Conservation (phyloP, 805 yeast genomes). For the Lipomyces japonicus region DNA sequence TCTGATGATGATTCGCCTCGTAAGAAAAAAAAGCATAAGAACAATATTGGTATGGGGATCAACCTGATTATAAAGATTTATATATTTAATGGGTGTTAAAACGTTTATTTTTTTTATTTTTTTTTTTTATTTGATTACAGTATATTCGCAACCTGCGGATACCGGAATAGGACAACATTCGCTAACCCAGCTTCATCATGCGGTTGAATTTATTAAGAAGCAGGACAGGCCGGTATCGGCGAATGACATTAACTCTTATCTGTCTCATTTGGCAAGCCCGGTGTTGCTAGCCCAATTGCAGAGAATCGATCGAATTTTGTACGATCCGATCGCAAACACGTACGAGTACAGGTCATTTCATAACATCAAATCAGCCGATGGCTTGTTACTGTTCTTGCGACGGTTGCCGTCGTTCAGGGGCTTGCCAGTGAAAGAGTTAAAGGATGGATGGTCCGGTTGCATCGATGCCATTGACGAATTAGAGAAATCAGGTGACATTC, state of each 20-base stretch:
- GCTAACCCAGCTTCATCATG: constrained; percentile 82
- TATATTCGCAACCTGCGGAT: constrained; percentile 38
- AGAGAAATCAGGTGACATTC: constrained; percentile 58
- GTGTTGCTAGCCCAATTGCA: constrained; percentile 68
- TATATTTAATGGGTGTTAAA: not conserved
- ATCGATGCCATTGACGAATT: constrained; percentile 70
- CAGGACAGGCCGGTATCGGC: constrained; percentile 68
- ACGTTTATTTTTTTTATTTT: too few species aligned
- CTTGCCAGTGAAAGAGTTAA: constrained; percentile 68
- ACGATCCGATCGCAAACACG: constrained; percentile 57
- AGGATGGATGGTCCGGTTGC: constrained; percentile 95
- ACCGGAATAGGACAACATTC: constrained; percentile 53
- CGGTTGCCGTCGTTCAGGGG: constrained; percentile 87
- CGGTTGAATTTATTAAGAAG: constrained; percentile 80
- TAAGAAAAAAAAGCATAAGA: constrained; percentile 20
- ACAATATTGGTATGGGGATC: constrained; percentile 13
- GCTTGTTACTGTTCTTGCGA: constrained; percentile 66
- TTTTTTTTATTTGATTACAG: constrained; percentile 3
- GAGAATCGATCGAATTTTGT: constrained; percentile 72
- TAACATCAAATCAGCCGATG: constrained; percentile 77
- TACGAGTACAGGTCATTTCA: constrained; percentile 85
- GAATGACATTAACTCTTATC: constrained; percentile 59
- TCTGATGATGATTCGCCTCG: constrained; percentile 19
- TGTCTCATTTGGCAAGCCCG: constrained; percentile 58
- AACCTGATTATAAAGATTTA: not conserved